phyloP scores from a whole-genome alignment of 2,329 filamentous ascomycete species.

The Aspergillus sojae region DNA sequence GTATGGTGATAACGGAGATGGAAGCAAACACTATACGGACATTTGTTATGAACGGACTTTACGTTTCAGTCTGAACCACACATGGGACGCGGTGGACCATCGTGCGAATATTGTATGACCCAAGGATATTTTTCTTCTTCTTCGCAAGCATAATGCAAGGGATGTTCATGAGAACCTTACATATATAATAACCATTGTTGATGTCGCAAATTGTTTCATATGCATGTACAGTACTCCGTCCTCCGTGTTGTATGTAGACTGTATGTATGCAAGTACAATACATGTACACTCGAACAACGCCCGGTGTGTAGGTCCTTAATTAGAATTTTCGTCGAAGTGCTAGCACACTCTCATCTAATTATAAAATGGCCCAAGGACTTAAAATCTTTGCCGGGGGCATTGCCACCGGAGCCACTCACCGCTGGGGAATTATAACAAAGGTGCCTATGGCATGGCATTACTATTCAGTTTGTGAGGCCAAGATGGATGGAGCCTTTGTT shows the following conservation, averaged over 20 bases:
- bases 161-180: background rate
- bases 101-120: background rate
- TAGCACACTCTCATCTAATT: background rate
- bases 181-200: background rate
- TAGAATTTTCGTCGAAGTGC: background rate
- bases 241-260: background rate
- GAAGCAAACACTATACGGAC: too few relatives aligned
- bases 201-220: background rate
- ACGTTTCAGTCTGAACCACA: background rate
- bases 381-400: background rate
- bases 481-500: constrained; percentile 6
- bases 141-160: background rate
- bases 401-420: background rate
- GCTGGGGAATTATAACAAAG: background rate
- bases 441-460: background rate
- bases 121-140: background rate
- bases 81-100: background rate
- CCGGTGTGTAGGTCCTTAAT: background rate
- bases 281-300: background rate
- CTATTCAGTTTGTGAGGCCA: background rate
- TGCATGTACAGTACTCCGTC: background rate
- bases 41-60: background rate
- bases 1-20: background rate
- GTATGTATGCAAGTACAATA: background rate
- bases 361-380: background rate